A percentile compares a stretch with the other conserved stretches of the same genome.
Evolutionary conservation across 371 early-diverging fungal species (phyloP).

Genomic region (Lichtheimia ornata): DNA sequence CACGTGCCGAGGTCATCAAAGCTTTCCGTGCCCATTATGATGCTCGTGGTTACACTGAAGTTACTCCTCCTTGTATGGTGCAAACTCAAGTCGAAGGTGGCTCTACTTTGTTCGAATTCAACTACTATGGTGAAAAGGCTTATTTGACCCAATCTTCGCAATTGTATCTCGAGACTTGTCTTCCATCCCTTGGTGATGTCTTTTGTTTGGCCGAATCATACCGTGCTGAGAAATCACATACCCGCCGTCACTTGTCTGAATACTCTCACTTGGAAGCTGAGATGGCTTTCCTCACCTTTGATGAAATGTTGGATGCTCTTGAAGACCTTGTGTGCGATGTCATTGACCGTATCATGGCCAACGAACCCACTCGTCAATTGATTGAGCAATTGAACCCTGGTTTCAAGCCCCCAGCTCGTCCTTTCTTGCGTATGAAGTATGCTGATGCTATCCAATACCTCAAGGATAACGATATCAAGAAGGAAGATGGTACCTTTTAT

Average conservation of each 20-base stretch:
- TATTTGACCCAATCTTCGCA: constrained; percentile 99
- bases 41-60: constrained; percentile 82
- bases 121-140: constrained; percentile 98
- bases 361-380: constrained; percentile 76
- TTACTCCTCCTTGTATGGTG: constrained; percentile 99
- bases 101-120: constrained; percentile 93
- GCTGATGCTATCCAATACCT: constrained; percentile 97
- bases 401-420: constrained; percentile 83
- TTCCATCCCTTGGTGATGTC: constrained; percentile 96
- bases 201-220: constrained; percentile 98
- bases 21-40: constrained; percentile 97
- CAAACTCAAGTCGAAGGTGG: constrained; percentile 99
- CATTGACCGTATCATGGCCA: constrained; percentile 80
- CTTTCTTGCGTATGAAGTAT: constrained; percentile 98
- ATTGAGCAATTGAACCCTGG: constrained; percentile 92
- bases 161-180: constrained; percentile 98
- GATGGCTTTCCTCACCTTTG: constrained; percentile 93
- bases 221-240: constrained; percentile 99
- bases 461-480: constrained; percentile 87
- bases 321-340: constrained; percentile 93
- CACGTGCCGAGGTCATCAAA: constrained; percentile 86
- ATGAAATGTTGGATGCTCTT: constrained; percentile 87
- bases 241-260: constrained; percentile 99
- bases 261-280: constrained; percentile 99
- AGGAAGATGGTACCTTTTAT: constrained; percentile 90